These are phyloP conservation scores for Bipolaris bicolor DNA, from an alignment of 2,329 filamentous ascomycete genomes.

Conservation along the genomic window DNA sequence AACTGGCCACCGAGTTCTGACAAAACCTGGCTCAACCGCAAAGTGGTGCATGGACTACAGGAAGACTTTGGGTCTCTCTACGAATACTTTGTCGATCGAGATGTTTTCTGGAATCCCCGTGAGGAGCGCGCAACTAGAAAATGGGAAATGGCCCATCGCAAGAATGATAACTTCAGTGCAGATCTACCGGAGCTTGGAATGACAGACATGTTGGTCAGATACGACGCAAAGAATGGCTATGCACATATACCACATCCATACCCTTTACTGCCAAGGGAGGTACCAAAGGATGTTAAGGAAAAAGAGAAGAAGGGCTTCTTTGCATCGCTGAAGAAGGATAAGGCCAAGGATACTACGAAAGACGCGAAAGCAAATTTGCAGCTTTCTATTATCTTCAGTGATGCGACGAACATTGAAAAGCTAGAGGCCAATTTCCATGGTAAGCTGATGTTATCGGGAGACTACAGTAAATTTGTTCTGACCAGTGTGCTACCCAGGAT, in stretches of 20 bases:
- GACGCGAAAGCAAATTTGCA: conserved; percentile 50
- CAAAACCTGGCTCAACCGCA: conserved; percentile 64
- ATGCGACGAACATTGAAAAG: conserved; percentile 51
- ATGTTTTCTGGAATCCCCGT: conserved; percentile 68
- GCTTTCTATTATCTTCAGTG: conserved; percentile 48
- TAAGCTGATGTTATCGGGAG: conserved; percentile 16
- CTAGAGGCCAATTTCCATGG: conserved; percentile 46
- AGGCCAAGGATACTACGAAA: conserved; percentile 37
- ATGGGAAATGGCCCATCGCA: conserved; percentile 63
- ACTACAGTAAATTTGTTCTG: conserved; percentile 4
- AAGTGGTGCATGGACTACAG: conserved; percentile 63
- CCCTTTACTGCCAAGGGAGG: conserved; percentile 62
- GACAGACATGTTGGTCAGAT: conserved; percentile 69
- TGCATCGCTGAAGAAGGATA: conserved; percentile 44
- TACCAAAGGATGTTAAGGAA: conserved; percentile 31
- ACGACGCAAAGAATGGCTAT: conserved; percentile 67
- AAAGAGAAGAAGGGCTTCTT: conserved; percentile 47
- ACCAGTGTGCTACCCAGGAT: conserved; percentile 32
- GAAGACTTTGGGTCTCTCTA: conserved; percentile 72
- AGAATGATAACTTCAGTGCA: conserved; percentile 47
- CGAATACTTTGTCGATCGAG: conserved; percentile 72
- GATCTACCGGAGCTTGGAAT: conserved; percentile 63
- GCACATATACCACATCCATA: conserved; percentile 64
- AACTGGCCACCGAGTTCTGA: conserved; percentile 64
- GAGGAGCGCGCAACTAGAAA: conserved; percentile 67